Conservation (phyloP, 495 filamentous ascomycete genomes). For the Symbiotaphrina buchneri region DNA sequence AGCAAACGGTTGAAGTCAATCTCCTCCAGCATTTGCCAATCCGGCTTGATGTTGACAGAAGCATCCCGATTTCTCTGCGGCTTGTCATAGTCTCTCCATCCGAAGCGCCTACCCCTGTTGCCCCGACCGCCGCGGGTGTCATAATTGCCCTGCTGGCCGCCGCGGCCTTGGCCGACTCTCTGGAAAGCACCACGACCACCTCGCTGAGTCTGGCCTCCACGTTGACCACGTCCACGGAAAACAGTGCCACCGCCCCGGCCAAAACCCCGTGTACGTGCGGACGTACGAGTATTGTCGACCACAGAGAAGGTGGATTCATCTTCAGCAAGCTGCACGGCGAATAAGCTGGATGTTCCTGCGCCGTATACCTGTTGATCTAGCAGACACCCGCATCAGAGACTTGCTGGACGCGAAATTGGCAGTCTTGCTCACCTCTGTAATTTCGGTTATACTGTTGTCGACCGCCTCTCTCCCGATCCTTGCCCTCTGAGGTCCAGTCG, state of each 20-base stretch:
- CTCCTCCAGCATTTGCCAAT: constrained; percentile 92
- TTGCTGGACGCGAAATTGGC: too few relatives aligned
- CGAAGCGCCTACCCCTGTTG: constrained; percentile 62
- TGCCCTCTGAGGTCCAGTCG: constrained; percentile 90
- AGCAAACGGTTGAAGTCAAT: constrained; percentile 89
- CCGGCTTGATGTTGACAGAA: constrained; percentile 78
- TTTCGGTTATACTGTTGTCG: constrained; percentile 76
- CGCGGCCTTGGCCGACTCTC: constrained; percentile 31
- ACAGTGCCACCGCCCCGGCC: constrained; percentile 67
- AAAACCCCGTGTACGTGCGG: constrained; percentile 65
- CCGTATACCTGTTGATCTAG: constrained; percentile 93
- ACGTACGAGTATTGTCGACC: constrained; percentile 77
- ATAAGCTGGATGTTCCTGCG: constrained; percentile 65
- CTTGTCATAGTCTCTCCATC: constrained; percentile 99
- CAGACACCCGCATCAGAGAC: not conserved
- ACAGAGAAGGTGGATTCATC: constrained; percentile 97
- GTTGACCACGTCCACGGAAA: constrained; percentile 72
- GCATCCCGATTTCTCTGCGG: constrained; percentile 88
- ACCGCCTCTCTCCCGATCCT: constrained; percentile 62
- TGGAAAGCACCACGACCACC: constrained; percentile 45
- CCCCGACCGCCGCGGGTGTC: constrained; percentile 27
- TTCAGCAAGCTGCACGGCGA: constrained; percentile 74
- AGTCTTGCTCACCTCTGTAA: constrained; percentile 48
- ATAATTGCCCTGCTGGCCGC: constrained; percentile 33
- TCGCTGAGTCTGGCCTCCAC: constrained; percentile 30